These are phyloP conservation scores for Leccinum angustisporum DNA, from an alignment of 1,284 basidiomycete species.

Conservation along the genomic window DNA sequence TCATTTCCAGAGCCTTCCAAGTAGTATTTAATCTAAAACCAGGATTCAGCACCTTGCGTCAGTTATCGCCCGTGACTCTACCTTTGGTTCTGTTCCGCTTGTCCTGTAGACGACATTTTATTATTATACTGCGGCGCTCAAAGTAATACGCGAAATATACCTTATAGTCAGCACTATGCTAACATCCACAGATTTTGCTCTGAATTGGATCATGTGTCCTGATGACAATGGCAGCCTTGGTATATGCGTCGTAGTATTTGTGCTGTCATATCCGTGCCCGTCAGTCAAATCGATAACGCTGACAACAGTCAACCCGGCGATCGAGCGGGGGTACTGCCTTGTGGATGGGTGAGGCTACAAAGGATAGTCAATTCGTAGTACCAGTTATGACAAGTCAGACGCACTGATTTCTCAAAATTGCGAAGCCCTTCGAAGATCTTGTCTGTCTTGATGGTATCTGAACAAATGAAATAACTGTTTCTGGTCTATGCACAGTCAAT, in stretches of 20 bases:
- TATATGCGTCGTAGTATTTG: slow-evolving; percentile 61
- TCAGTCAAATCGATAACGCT: slow-evolving; percentile 72
- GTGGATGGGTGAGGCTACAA: slow-evolving; percentile 15
- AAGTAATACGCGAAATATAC: slow-evolving; percentile 37
- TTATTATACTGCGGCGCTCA: background rate
- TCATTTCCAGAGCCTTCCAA: slow-evolving; percentile 69
- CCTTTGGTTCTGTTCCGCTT: slow-evolving; percentile 88
- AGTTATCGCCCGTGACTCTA: slow-evolving; percentile 26
- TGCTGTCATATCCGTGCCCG: slow-evolving; percentile 65
- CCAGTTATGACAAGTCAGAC: slow-evolving; percentile 6
- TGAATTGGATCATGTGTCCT: slow-evolving; percentile 83
- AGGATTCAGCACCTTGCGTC: slow-evolving; percentile 1
- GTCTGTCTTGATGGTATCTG: slow-evolving; percentile 60
- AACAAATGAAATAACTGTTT: slow-evolving; percentile 81
- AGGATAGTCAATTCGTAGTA: slow-evolving; percentile 5
- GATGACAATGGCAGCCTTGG: slow-evolving; percentile 71
- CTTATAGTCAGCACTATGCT: slow-evolving; percentile 65
- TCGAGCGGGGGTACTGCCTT: slow-evolving; percentile 53
- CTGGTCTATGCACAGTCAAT: slow-evolving; percentile 51
- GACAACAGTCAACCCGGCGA: slow-evolving; percentile 60
- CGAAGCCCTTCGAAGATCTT: slow-evolving; percentile 68
- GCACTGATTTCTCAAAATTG: slow-evolving; percentile 46
- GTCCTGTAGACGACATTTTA: slow-evolving; percentile 47
- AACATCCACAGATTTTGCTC: slow-evolving; percentile 47
- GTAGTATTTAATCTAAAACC: slow-evolving; percentile 75